Conservation (phyloP, 1,284 basidiomycete genomes). For the Schizophyllum amplum region DNA sequence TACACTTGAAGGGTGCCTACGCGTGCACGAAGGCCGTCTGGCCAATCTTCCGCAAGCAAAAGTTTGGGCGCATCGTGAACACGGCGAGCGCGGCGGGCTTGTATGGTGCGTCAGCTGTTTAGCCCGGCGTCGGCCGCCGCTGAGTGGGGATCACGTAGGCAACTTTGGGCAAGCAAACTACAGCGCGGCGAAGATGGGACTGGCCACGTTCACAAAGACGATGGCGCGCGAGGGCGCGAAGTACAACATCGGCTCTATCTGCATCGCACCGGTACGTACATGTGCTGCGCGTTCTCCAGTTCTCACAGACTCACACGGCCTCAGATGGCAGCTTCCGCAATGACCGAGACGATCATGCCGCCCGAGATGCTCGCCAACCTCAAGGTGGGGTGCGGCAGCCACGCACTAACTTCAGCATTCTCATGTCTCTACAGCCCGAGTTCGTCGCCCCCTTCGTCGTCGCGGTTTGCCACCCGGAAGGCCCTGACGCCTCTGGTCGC, state of each 20-base stretch:
- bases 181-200: conserved; percentile 84
- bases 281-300: neutral
- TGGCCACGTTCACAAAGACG: conserved; percentile 88
- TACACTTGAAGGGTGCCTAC: conserved; percentile 94
- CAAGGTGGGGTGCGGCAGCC: conserved; percentile 47
- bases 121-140: neutral
- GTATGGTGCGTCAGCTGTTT: conserved; percentile 46
- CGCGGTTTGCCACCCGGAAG: conserved; percentile 69
- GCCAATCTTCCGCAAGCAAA: conserved; percentile 93
- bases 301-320: no score
- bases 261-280: conserved; percentile 77
- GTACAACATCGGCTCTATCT: conserved; percentile 86
- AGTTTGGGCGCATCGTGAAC: conserved; percentile 90
- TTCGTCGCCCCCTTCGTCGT: conserved; percentile 91
- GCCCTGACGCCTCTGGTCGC: conserved; percentile 78
- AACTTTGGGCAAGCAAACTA: conserved; percentile 98
- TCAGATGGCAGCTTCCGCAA: conserved; percentile 85
- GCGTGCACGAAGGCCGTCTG: conserved; percentile 95
- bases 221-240: conserved; percentile 88
- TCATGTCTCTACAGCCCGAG: conserved; percentile 57
- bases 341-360: conserved; percentile 95
- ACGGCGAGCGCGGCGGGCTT: conserved; percentile 86
- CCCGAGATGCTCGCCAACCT: conserved; percentile 93
- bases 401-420: conserved; percentile 1
- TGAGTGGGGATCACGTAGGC: conserved; percentile 34